Evolutionary conservation across 768 basidiomycete genomes (phyloP).

Genomic region (Lactarius tabidus): DNA sequence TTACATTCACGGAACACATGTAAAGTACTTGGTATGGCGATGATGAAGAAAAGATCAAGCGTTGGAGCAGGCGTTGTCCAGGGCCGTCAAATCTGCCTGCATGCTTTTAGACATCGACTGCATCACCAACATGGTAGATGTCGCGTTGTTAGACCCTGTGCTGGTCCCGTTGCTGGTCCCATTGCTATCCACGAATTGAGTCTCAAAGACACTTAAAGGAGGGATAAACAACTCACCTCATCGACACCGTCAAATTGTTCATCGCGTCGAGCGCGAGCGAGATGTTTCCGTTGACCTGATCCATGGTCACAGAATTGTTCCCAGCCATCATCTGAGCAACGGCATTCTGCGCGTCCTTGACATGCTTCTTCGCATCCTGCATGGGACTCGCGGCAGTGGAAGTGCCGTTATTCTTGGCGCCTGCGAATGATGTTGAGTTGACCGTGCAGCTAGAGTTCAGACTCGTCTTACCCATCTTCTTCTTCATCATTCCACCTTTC

Average conservation of each 20-base stretch:
- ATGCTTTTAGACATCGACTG: not conserved
- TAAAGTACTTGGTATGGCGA: not conserved
- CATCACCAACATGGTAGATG: not conserved
- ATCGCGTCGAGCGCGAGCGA: not conserved
- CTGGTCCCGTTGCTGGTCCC: too few species aligned
- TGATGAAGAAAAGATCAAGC: slow-evolving; percentile 4
- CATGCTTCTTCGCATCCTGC: not conserved
- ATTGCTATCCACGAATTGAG: not conserved
- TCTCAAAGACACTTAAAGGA: too few species aligned
- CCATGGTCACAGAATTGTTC: not conserved
- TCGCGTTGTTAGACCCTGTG: not conserved
- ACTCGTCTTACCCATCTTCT: too few species aligned
- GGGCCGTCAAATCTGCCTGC: not conserved
- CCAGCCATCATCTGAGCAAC: not conserved
- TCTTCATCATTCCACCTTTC: too few species aligned
- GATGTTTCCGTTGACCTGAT: slow-evolving; percentile 7
- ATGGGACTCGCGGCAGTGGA: not conserved
- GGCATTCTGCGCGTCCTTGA: not conserved
- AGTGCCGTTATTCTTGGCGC: too few species aligned
- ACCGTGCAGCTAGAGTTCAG: too few species aligned
- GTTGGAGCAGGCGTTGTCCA: not conserved
- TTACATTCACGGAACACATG: slow-evolving; percentile 7
- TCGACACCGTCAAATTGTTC: not conserved
- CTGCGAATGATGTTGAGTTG: too few species aligned
- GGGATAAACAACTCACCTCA: not conserved